These are phyloP conservation scores for Hordeum marinum DNA, from an alignment of 176 grass and related monocot species.

Conservation along the genomic window DNA sequence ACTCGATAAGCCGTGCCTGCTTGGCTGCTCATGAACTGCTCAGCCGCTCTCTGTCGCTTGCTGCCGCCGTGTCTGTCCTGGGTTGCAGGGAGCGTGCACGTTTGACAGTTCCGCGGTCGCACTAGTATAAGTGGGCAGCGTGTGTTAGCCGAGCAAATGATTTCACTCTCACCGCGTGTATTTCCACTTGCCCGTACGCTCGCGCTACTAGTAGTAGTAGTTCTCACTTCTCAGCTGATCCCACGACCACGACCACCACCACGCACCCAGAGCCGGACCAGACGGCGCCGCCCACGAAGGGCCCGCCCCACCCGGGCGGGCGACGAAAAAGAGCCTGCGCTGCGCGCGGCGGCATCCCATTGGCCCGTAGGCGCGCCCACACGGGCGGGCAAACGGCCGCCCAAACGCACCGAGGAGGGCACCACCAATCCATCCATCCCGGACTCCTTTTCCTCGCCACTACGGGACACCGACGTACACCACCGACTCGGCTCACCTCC, in stretches of 20 bases:
- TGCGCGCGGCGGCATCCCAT: background rate
- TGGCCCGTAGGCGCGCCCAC: background rate
- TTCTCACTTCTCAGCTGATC: background rate
- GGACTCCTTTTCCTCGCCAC: background rate
- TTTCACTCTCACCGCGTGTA: background rate
- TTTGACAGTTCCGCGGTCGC: background rate
- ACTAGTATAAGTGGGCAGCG: background rate
- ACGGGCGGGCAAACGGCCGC: background rate
- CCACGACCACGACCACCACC: background rate
- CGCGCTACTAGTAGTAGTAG: too few relatives aligned
- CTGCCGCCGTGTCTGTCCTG: background rate
- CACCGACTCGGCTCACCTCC: background rate
- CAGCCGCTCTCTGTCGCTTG: too few relatives aligned
- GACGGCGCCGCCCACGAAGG: background rate
- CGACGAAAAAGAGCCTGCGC: background rate
- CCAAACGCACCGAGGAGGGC: conserved; percentile 22
- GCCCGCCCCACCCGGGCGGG: background rate
- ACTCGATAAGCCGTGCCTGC: too few relatives aligned
- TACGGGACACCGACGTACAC: background rate
- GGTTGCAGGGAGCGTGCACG: background rate
- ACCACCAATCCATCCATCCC: background rate
- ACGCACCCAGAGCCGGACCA: too few relatives aligned
- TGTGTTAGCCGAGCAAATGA: background rate
- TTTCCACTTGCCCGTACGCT: too few relatives aligned
- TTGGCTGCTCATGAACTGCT: too few relatives aligned